Percentiles rank a stretch among this genome's conserved stretches.
Conservation (phyloP, 768 basidiomycete genomes). For the Lentinus tigrinus region DNA sequence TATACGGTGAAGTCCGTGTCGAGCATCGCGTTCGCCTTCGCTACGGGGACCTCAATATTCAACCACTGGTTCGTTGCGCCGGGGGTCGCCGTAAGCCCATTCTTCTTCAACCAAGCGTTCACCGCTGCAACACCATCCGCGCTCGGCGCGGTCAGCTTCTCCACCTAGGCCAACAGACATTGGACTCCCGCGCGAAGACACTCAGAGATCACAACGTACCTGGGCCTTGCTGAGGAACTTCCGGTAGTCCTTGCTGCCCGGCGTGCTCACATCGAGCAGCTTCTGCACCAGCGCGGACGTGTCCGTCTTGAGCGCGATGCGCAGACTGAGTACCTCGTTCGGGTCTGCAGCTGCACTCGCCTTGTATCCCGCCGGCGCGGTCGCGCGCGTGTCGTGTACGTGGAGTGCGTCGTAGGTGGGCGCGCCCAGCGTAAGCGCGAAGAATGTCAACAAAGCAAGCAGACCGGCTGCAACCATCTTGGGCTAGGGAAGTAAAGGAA, state of each 20-base stretch:
- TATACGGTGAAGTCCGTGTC: conserved; percentile 34
- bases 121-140: conserved; percentile 24
- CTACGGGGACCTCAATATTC: conserved; percentile 29
- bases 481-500: neutral
- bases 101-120: conserved; percentile 22
- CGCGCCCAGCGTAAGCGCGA: conserved; percentile 21
- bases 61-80: conserved; percentile 35
- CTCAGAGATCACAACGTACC: no score
- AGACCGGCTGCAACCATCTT: conserved; percentile 23
- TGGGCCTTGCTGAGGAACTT: conserved; percentile 37
- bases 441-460: conserved; percentile 20
- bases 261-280: conserved; percentile 36
- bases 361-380: conserved; percentile 29
- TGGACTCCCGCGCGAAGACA: neutral
- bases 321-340: conserved; percentile 32
- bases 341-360: conserved; percentile 26
- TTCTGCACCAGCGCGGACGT: conserved; percentile 32
- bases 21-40: conserved; percentile 33
- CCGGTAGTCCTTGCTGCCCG: conserved; percentile 34
- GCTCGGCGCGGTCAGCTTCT: conserved; percentile 24
- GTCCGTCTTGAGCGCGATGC: conserved; percentile 35
- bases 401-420: conserved; percentile 17
- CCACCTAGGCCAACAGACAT: conserved; percentile 15
- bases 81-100: conserved; percentile 24
- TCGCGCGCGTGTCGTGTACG: conserved; percentile 30